Base-by-base conservation (phyloP, 2,329 filamentous ascomycete species). In the Xylariomycetidae sp. region DNA sequence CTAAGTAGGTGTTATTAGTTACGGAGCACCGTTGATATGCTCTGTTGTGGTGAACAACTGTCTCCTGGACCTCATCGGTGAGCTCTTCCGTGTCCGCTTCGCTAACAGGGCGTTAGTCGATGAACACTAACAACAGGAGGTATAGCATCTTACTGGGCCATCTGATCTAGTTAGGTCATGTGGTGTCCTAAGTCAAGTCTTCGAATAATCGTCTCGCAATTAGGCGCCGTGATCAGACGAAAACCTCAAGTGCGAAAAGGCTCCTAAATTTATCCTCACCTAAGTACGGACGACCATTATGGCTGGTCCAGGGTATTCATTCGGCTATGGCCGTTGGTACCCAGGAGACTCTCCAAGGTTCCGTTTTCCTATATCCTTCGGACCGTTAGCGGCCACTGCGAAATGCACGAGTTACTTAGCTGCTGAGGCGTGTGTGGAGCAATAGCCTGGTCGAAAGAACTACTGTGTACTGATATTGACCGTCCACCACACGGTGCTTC, bases 11-110 rank as follows among this genome's bases (percentile, higher is more conserved):
- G 22, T 66, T 67, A 45, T 82, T 77, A 18, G 79, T 70, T 33
- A 87, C 57, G 14, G 82, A 72, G 61, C 81, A 79, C 51, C 71
- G 70, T 45, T 88, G 83, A 54, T 78, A 88, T 29, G 72, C 68
- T 52, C 84, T 71, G 40, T 77, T 78, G 54, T 80, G 67, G 44
- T 80, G 64, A 12, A 67, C 64, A 38, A 82, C 60, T 5, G 74
- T 80, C 49, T 81, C 71, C 44, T 74, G 63, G 50, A 75, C 78
- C 46, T 54, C 85, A 61, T 44, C 52, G 68, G 64, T 38, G 62
- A 66, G 31, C 64, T 75, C 44, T 63, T 62, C 44, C 56, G 54
- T 51, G 33, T 54, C 46, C 47, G 48, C 44, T 44, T 68, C 64
- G 45, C 71, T 76, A 51, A 28, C 33, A 34, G 22, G 18, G 25